Base-by-base conservation (phyloP, 2,329 filamentous ascomycete genomes). In the Penicillium paneum region DNA sequence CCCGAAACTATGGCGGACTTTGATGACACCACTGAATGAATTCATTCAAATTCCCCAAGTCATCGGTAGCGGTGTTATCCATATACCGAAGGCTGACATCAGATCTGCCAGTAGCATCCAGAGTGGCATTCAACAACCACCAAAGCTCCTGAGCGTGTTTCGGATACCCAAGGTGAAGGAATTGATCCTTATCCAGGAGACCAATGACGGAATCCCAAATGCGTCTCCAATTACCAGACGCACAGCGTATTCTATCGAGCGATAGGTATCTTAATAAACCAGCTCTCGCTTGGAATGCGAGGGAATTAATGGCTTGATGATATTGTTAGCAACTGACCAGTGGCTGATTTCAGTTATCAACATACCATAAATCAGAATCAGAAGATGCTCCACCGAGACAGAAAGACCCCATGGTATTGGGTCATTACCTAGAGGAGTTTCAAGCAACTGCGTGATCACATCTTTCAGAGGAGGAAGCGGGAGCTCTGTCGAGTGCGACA, bases 131-230 rank as follows among this genome's bases (percentile, higher is more conserved):
- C 26, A 70, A 44, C 4, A 70, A 46, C 64, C 65, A 64, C 67
- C 67, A 69, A 19, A 70, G 59, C 36, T 70, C 67, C 46, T 69
- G 62, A 3, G 67, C 67, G 44, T 70, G 67, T 57, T 70, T 70
- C 2, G 67, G 67, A 36, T 70, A 70, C 1, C 67, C 67, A 5
- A 69, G 48, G 35, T 64, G 63, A 6, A 67, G 47, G 2, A 61
- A 49, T 19, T 66, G 54, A n/a, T 69, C 60, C 17, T 63, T 59
- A 8, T 60, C 57, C 5, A 58, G 11, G 15, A 56, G 53, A 28
- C 43, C 31, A 17, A 60, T 55, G 1, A 59, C 53, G 1, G 57
- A 59, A 35, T 69, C 59, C 66, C 67, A 70, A 0, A 70, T 62
- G 21, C 54, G 57, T 38, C 63, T 68, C 67, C 67, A 70, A 12